Percentiles rank a stretch among this genome's conserved stretches.
phyloP scores from a whole-genome alignment of 73 alveolate species.

The Tetrahymena elliotti region DNA sequence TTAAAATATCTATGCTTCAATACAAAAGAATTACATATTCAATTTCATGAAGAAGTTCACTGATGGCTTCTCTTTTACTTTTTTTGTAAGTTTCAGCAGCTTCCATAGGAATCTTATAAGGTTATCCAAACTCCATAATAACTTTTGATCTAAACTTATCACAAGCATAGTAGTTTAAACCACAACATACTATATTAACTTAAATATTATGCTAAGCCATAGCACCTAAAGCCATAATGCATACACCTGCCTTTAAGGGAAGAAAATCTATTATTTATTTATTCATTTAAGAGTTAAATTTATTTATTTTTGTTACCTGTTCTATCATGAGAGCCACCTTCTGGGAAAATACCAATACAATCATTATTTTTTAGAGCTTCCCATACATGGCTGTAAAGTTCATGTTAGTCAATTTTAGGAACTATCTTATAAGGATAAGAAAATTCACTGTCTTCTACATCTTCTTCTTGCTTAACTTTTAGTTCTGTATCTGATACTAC shows the following conservation, averaged over 20 bases:
- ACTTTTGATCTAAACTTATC: constrained; percentile 84
- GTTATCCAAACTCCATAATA: constrained; percentile 85
- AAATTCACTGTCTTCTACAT: constrained; percentile 19
- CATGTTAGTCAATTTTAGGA: constrained; percentile 90
- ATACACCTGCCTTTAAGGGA: constrained; percentile 93
- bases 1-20: not conserved
- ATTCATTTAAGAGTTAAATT: not conserved
- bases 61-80: constrained; percentile 75
- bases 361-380: constrained; percentile 63
- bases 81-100: constrained; percentile 57
- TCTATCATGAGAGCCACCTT: constrained; percentile 98
- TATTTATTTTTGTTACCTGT: constrained; percentile 8
- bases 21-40: constrained; percentile 44
- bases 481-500: constrained; percentile 48
- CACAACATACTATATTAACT: constrained; percentile 80
- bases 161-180: constrained; percentile 83
- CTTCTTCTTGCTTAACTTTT: constrained; percentile 9
- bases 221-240: constrained; percentile 91
- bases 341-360: constrained; percentile 96
- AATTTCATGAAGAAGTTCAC: constrained; percentile 61
- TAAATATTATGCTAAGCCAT: constrained; percentile 75
- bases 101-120: constrained; percentile 74
- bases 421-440: constrained; percentile 50
- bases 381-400: constrained; percentile 77
- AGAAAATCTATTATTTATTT: constrained; percentile 40